Evolutionary conservation across 176 grass and related monocot genomes (phyloP), one percentile per base, ranked within the genome.

Genomic region (Cenchrus americanus): DNA sequence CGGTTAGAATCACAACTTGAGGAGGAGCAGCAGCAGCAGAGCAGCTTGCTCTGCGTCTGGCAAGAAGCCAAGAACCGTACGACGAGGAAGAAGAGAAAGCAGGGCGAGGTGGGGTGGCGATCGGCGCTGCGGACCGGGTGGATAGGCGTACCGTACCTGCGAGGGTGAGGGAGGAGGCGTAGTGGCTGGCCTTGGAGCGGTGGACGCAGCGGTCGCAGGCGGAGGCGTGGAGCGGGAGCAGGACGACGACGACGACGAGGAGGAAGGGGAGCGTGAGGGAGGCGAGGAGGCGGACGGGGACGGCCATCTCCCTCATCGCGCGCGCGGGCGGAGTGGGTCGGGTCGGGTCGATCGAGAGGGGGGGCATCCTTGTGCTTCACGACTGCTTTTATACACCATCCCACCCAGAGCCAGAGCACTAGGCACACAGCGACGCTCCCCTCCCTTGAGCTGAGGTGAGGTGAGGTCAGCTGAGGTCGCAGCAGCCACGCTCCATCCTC

Each of bases 121-220:
- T 41, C 27, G 18, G 5, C 34, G 27, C 10, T 13, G 48, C 12
- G 13, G 48, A 2, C 13, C 34, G 34, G 48, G 10, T 14, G 48
- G 46, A 48, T 3, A 10, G 43, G 3, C 34, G 34, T 2, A 30
- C 30, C 30, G 5, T 77, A 95, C 96, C 89, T 21, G 93, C 34
- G 69, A 92, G 86, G 60, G 90, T 71, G 26, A 91, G 86, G 0
- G 87, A 58, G n/a, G 91, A 92, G 53, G 89, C 73, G 85, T 86
- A 87, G 76, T 66, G 89, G 53, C 77, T 23, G 37, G 89, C 89
- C 73, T 83, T 90, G 58, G 91, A 81, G 49, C 17, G 89, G 66
- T 83, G 89, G 40, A 91, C 85, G 71, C 93, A 96, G 72, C 96
- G 83, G 81, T 99, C 93, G 30, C 93, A 95, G 74, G 86, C 93